A percentile compares a stretch with the other conserved stretches of the same genome.
Evolutionary conservation across 2,329 filamentous ascomycete genomes (phyloP).

Genomic region (Paramyrothecium roridum): DNA sequence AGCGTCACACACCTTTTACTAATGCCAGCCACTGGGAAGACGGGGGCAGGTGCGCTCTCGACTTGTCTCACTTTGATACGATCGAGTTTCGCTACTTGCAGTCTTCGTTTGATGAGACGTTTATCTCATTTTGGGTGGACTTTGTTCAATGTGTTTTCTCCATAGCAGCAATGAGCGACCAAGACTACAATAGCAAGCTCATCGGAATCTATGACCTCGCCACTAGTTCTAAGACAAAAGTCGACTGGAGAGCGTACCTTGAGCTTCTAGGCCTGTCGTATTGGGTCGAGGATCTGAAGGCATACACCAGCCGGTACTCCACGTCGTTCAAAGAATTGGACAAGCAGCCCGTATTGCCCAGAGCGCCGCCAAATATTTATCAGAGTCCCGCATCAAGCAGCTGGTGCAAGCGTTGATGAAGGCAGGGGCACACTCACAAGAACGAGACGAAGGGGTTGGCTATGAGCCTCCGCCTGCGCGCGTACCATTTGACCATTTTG

Average conservation of each 20-base stretch:
- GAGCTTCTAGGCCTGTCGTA: conserved; percentile 11
- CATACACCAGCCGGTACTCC: conserved; percentile 10
- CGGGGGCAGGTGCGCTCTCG: conserved; percentile 15
- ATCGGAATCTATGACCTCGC: conserved; percentile 17
- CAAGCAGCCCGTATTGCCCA: conserved; percentile 13
- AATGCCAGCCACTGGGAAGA: background rate
- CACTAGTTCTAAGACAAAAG: conserved; percentile 9
- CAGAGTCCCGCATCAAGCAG: background rate
- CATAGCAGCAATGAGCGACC: conserved; percentile 10
- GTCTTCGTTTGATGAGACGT: conserved; percentile 18
- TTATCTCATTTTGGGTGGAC: conserved; percentile 18
- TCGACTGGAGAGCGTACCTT: conserved; percentile 15
- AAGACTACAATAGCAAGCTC: conserved; percentile 12
- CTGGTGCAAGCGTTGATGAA: no score
- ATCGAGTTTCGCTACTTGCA: conserved; percentile 25
- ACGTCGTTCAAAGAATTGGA: conserved; percentile 13
- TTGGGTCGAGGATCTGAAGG: conserved; percentile 8
- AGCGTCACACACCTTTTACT: background rate
- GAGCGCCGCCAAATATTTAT: background rate
- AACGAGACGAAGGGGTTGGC: no score
- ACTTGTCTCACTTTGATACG: conserved; percentile 17
- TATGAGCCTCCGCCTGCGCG: no score
- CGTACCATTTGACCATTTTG: no score
- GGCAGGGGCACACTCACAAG: no score
- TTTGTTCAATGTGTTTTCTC: conserved; percentile 17